Percentiles rank a stretch among this genome's conserved stretches.
phyloP scores from a whole-genome alignment of 2,329 filamentous ascomycete genomes.

The Botrytis sinoallii region DNA sequence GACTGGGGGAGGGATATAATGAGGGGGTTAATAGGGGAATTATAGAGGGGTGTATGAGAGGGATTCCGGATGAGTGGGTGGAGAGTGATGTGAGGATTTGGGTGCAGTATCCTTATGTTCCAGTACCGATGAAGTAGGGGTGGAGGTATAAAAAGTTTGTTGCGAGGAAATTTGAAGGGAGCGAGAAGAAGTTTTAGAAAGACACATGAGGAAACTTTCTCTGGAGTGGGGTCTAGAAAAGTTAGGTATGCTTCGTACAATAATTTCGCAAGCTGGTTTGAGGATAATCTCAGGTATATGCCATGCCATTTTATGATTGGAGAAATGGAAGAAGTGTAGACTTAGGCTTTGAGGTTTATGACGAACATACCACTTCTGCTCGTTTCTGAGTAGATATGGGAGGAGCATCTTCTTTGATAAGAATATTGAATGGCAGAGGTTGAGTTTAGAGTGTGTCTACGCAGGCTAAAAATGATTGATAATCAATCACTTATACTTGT shows the following conservation, averaged over 20 bases:
- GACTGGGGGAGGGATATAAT: neutral
- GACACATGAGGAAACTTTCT: no score
- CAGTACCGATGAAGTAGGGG: neutral
- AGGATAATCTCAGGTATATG: neutral
- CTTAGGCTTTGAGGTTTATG: neutral
- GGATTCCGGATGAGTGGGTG: slow-evolving; percentile 6
- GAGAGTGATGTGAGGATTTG: slow-evolving; percentile 13
- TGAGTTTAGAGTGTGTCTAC: neutral
- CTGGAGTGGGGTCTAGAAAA: neutral
- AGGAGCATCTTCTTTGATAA: neutral
- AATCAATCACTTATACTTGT: neutral
- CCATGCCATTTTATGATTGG: neutral
- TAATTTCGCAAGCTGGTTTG: neutral
- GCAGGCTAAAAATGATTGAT: neutral
- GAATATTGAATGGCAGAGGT: no score
- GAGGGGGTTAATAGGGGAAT: slow-evolving; percentile 1
- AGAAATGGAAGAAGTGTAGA: neutral
- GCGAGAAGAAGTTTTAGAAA: neutral
- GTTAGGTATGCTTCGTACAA: neutral
- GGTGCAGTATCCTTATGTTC: neutral
- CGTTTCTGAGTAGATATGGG: neutral
- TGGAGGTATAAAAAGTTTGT: neutral
- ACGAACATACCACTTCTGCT: neutral
- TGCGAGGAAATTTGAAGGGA: neutral
- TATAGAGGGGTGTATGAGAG: slow-evolving; percentile 7